Conservation (phyloP, 2,329 filamentous ascomycete genomes). For the Blumeriella jaapii region DNA sequence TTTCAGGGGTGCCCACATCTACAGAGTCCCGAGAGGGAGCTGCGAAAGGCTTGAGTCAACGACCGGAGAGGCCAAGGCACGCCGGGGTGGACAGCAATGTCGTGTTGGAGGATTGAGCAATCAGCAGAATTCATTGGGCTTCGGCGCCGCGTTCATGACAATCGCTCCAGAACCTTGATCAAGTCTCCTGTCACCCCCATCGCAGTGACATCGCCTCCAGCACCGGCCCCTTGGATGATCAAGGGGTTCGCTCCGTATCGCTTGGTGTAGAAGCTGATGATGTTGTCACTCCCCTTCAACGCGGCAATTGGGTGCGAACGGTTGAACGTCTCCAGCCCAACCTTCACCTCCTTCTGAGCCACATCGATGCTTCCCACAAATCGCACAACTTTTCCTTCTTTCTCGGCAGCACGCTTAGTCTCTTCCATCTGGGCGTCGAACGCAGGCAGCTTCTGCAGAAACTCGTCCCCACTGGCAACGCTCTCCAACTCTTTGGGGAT, state of each 20-base stretch:
- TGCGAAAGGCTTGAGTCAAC: slow-evolving; percentile 15
- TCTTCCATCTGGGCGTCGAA: slow-evolving; percentile 88
- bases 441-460: slow-evolving; percentile 65
- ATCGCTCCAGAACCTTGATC: slow-evolving; percentile 70
- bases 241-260: slow-evolving; percentile 84
- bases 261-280: slow-evolving; percentile 97
- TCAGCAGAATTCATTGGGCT: slow-evolving; percentile 14
- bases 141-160: slow-evolving; percentile 12
- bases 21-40: slow-evolving; percentile 21
- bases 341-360: slow-evolving; percentile 68
- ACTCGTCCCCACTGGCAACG: slow-evolving; percentile 68
- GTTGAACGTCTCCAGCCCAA: slow-evolving; percentile 84
- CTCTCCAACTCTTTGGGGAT: slow-evolving; percentile 81
- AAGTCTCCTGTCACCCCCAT: slow-evolving; percentile 96
- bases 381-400: slow-evolving; percentile 80
- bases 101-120: slow-evolving; percentile 13
- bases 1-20: slow-evolving; percentile 11
- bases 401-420: slow-evolving; percentile 73
- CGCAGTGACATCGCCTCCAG: slow-evolving; percentile 88
- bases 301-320: slow-evolving; percentile 83
- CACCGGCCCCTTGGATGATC: slow-evolving; percentile 89
- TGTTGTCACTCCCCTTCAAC: slow-evolving; percentile 95
- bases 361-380: slow-evolving; percentile 94
- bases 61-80: slow-evolving; percentile 12
- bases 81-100: slow-evolving; percentile 12